A percentile compares a stretch with the other conserved stretches of the same genome.
These are phyloP conservation scores for Rubroboletus satanas DNA, from an alignment of 768 basidiomycete genomes.

Conservation along the genomic window DNA sequence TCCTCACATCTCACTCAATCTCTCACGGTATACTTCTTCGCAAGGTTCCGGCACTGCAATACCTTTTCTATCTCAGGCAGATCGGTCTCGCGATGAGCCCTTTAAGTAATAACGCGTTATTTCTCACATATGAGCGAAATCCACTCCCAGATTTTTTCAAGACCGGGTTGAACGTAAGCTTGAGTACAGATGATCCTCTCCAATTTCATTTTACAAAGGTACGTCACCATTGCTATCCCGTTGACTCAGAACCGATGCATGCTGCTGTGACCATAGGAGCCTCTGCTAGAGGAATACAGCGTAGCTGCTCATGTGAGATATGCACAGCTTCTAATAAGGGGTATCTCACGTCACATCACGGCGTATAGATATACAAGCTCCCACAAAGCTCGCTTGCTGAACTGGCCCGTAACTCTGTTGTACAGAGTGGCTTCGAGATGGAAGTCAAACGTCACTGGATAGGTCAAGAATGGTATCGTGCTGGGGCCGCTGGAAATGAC, in stretches of 20 bases:
- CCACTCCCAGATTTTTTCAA: constrained; percentile 97
- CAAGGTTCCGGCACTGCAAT: constrained; percentile 95
- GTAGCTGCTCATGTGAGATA: constrained; percentile 87
- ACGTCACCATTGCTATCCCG: background rate
- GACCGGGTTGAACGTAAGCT: constrained; percentile 89
- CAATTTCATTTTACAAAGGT: constrained; percentile 99
- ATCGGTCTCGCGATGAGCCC: constrained; percentile 99
- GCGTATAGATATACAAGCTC: constrained; percentile 84
- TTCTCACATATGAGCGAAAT: constrained; percentile 95
- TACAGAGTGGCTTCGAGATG: constrained; percentile 98
- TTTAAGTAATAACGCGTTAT: constrained; percentile 94
- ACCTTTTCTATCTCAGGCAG: constrained; percentile 96
- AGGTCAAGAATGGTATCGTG: constrained; percentile 89
- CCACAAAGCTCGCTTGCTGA: constrained; percentile 94
- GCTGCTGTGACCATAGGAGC: constrained; percentile 55
- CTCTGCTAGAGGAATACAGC: constrained; percentile 92
- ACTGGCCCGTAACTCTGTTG: constrained; percentile 95
- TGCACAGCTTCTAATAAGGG: background rate
- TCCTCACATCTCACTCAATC: constrained; percentile 95
- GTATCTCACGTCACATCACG: background rate
- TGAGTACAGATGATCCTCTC: constrained; percentile 93
- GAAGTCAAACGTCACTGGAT: constrained; percentile 95
- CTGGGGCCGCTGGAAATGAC: constrained; percentile 91
- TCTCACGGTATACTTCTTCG: constrained; percentile 98
- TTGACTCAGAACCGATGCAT: background rate